Conservation (phyloP, 2,329 filamentous ascomycete species). For the Neonectria sp. region DNA sequence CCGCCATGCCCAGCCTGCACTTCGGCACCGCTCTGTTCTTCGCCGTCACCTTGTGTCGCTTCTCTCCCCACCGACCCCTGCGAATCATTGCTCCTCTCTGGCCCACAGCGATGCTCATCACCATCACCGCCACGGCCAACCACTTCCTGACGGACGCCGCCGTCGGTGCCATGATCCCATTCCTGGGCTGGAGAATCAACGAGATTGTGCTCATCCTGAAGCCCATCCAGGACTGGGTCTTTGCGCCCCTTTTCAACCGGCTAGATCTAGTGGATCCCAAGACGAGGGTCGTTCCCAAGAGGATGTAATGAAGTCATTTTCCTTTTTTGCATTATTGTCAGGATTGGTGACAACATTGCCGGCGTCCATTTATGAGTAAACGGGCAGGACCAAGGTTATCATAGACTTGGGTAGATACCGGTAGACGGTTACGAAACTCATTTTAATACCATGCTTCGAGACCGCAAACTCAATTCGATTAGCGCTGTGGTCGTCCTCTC, state of each 20-base stretch:
- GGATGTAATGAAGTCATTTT: slow-evolving; percentile 10
- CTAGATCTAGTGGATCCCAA: slow-evolving; percentile 42
- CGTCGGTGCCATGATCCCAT: slow-evolving; percentile 52
- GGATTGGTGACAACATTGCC: slow-evolving; percentile 9
- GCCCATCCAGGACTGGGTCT: slow-evolving; percentile 48
- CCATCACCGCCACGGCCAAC: slow-evolving; percentile 58
- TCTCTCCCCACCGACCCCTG: slow-evolving; percentile 57
- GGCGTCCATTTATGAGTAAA: slow-evolving; percentile 17
- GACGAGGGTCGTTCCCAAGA: slow-evolving; percentile 37
- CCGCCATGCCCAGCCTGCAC: slow-evolving; percentile 65
- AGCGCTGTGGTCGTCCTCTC: neutral
- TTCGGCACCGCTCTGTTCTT: slow-evolving; percentile 60
- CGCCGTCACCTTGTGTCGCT: slow-evolving; percentile 53
- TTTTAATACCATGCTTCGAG: neutral
- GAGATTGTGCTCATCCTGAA: slow-evolving; percentile 44
- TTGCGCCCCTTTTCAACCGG: slow-evolving; percentile 43
- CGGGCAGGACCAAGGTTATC: neutral
- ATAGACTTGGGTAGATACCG: slow-evolving; percentile 17
- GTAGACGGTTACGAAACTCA: slow-evolving; percentile 18
- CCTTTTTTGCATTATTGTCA: neutral
- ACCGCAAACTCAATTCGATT: neutral
- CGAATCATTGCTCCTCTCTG: slow-evolving; percentile 57
- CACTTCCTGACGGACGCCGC: slow-evolving; percentile 57
- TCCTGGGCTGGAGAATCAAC: slow-evolving; percentile 54
- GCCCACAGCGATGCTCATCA: slow-evolving; percentile 59